These are phyloP conservation scores for Crithidia fasciculata DNA, from an alignment of 208 protist species.

Conservation along the genomic window DNA sequence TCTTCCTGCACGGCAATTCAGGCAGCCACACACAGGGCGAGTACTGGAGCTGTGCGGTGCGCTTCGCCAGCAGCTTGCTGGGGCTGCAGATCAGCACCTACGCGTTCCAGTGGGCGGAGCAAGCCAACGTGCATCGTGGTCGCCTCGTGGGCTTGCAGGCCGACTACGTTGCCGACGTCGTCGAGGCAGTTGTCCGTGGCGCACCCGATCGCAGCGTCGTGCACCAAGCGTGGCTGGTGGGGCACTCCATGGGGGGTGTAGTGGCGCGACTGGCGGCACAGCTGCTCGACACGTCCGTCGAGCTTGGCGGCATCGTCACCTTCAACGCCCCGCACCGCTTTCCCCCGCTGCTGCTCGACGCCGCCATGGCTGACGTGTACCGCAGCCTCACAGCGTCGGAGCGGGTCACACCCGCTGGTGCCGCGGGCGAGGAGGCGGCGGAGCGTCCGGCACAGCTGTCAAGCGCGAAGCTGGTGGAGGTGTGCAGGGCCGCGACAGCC, in stretches of 20 bases:
- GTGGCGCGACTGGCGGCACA: constrained; percentile 45
- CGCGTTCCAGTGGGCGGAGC: constrained; percentile 47
- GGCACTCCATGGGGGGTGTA: constrained; percentile 67
- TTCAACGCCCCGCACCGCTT: constrained; percentile 55
- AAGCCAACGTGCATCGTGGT: constrained; percentile 63
- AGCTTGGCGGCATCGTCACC: constrained; percentile 45
- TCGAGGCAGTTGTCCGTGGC: constrained; percentile 24
- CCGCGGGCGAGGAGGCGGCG: not conserved
- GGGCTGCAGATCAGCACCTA: constrained; percentile 20
- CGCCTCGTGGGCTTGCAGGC: constrained; percentile 46
- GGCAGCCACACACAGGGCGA: constrained; percentile 39
- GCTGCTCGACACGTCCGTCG: constrained; percentile 13
- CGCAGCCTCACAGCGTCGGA: constrained; percentile 21
- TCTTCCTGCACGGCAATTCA: constrained; percentile 64
- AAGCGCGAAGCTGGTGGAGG: not conserved
- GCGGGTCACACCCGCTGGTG: not conserved
- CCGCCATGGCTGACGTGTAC: constrained; percentile 47
- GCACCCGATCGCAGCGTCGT: not conserved
- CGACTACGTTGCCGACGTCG: constrained; percentile 44
- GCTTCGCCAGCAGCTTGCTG: not conserved
- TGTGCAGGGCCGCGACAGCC: not conserved
- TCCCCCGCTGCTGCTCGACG: constrained; percentile 54
- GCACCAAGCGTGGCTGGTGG: constrained; percentile 48
- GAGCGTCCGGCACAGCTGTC: not conserved
- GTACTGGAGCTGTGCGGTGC: constrained; percentile 40